phyloP scores from a whole-genome alignment of 23 red algal species.

The Gracilaria domingensis region DNA sequence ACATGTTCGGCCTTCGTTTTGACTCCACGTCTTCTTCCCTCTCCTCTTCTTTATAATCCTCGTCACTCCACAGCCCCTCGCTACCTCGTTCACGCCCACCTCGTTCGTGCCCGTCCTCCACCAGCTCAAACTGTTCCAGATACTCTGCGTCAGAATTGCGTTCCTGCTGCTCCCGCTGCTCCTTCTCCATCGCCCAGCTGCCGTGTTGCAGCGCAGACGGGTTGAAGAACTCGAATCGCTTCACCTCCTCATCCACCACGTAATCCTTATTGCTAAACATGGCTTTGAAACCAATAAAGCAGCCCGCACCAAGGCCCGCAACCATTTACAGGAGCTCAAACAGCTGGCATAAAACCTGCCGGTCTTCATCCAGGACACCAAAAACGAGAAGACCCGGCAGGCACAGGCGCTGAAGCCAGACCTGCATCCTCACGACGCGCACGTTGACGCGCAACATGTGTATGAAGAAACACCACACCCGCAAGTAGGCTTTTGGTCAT shows the following conservation, averaged over 20 bases:
- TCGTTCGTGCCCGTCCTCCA: background rate
- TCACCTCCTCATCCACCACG: slow-evolving; percentile 78
- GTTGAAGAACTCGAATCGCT: slow-evolving; percentile 84
- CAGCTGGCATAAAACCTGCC: slow-evolving; percentile 77
- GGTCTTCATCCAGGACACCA: slow-evolving; percentile 78
- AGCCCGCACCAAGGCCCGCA: slow-evolving; percentile 75
- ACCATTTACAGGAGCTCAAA: slow-evolving; percentile 89
- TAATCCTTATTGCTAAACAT: slow-evolving; percentile 86
- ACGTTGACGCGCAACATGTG: background rate
- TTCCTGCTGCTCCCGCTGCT: background rate
- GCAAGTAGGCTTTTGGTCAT: slow-evolving; percentile 15
- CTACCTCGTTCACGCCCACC: no score
- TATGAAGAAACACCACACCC: background rate
- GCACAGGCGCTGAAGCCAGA: slow-evolving; percentile 14
- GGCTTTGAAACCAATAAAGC: slow-evolving; percentile 93
- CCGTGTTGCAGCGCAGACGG: slow-evolving; percentile 26
- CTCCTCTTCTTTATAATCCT: slow-evolving; percentile 5
- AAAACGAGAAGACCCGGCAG: slow-evolving; percentile 66
- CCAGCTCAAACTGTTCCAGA: slow-evolving; percentile 68
- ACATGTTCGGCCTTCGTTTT: slow-evolving; percentile 39
- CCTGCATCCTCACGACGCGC: background rate
- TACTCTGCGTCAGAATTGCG: slow-evolving; percentile 71
- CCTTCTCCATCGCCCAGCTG: background rate
- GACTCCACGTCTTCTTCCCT: background rate
- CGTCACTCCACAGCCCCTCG: slow-evolving; percentile 12